Base-by-base conservation (phyloP, 2,329 filamentous ascomycete genomes). In the Cytospora chrysosperma region DNA sequence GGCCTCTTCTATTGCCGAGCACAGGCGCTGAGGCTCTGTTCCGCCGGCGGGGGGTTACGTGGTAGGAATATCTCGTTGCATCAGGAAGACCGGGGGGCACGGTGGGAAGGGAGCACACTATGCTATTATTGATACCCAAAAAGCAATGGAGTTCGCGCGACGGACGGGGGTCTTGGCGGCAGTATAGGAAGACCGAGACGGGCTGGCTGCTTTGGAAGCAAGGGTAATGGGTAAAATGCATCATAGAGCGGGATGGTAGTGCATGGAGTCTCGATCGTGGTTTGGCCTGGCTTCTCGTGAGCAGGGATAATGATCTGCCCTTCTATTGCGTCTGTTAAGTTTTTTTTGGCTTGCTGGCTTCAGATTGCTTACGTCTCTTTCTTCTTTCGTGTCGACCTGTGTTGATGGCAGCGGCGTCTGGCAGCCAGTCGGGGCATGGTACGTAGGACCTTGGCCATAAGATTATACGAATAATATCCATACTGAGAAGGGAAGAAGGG, bases 61-160 rank as follows among this genome's bases (percentile, higher is more conserved):
- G 4, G 40, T n/a, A 7, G 21, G 9, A 10, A 8, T 4, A 12
- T 5, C 12, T 47, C 13, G 8, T 12, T 5, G 21, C 9, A 24
- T 12, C n/a, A 10, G 43, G 21, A 24, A 47, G n/a, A 19, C 43
- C 40, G 32, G 32, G 32, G n/a, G 43, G 21, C n/a, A 24, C 21
- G n/a, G 43, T 47, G 43, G 43, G n/a, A 47, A 47, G 43, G 43
- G 43, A 24, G 43, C 43, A 24, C 15, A 26, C n/a, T n/a, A 24
- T 56, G 30, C 30, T 24, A 37, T 56, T 56, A 26, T 37, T 57
- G 55, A 57, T 57, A 57, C 55, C 55, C 55, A 43, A 19, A 47
- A 47, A 47, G 43, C 43, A n/a, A 47, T 13, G 43, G 43, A 47
- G 43, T 47, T 24, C 43, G 43, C 43, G 21, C n/a, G 10, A 24